phyloP scores from a whole-genome alignment of 176 grass and related monocot species.

The Zea luxurians region DNA sequence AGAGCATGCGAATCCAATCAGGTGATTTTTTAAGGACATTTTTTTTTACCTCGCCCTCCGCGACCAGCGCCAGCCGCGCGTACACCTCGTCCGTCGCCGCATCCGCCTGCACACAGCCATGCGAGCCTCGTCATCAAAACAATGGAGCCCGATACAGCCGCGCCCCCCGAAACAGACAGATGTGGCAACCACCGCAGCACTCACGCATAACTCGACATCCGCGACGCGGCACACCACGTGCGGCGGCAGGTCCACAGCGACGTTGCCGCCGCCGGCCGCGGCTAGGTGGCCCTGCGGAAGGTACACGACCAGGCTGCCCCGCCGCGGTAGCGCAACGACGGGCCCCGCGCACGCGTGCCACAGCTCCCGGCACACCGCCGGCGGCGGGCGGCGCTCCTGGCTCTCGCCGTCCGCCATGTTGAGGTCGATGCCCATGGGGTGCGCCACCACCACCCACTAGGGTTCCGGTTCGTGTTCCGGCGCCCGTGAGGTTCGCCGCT shows the following conservation, averaged over 20 bases:
- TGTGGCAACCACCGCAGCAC: slow-evolving; percentile 15
- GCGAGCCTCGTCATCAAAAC: not conserved
- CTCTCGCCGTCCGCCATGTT: slow-evolving; percentile 58
- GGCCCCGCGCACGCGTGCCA: slow-evolving; percentile 98
- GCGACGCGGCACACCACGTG: slow-evolving; percentile 88
- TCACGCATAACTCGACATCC: slow-evolving; percentile 85
- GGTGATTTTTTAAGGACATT: not conserved
- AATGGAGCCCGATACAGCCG: slow-evolving; percentile 8
- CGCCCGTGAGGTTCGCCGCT: too few relatives aligned
- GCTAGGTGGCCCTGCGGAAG: slow-evolving; percentile 96
- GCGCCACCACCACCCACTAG: slow-evolving; percentile 1
- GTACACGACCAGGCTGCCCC: slow-evolving; percentile 83
- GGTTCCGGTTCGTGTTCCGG: not conserved
- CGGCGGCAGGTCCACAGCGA: slow-evolving; percentile 53
- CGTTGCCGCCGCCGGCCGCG: slow-evolving; percentile 43
- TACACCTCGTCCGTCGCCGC: slow-evolving; percentile 87
- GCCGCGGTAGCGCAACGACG: slow-evolving; percentile 69
- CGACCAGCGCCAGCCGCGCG: slow-evolving; percentile 71
- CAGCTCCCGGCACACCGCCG: slow-evolving; percentile 66
- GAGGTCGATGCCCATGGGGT: slow-evolving; percentile 88
- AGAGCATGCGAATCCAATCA: slow-evolving; percentile 5
- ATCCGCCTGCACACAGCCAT: slow-evolving; percentile 69
- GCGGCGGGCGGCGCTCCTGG: slow-evolving; percentile 49
- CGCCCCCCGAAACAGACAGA: not conserved
- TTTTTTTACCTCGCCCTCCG: slow-evolving; percentile 67